Conservation (phyloP, 345 rosid species). For the Angophora floribunda region DNA sequence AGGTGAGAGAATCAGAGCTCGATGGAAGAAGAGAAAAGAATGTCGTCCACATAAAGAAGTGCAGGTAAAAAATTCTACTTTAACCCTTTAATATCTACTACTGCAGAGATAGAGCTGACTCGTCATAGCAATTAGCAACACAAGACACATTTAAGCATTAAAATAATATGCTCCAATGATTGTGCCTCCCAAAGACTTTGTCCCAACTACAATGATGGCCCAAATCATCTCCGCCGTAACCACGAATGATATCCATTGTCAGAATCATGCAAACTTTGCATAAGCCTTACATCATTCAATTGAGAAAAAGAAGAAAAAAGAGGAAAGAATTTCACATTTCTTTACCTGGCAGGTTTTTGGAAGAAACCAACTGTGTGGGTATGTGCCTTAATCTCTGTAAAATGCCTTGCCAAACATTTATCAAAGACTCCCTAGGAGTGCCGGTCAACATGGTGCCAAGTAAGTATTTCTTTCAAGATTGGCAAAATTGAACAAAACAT, state of each 20-base stretch:
- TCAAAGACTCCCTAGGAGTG: constrained; percentile 73
- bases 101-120: not conserved
- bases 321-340: not conserved
- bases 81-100: not conserved
- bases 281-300: constrained; percentile 12
- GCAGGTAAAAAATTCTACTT: constrained; percentile 57
- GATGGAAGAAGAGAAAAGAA: constrained; percentile 71
- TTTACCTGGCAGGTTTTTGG: constrained; percentile 57
- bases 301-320: not conserved
- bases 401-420: constrained; percentile 69
- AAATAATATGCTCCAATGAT: constrained; percentile 21
- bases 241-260: constrained; percentile 9
- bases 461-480: constrained; percentile 16
- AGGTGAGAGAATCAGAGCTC: constrained; percentile 78
- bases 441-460: constrained; percentile 89
- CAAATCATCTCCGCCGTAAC: constrained; percentile 1
- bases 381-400: constrained; percentile 91
- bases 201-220: constrained; percentile 15
- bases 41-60: constrained; percentile 71
- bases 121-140: not conserved
- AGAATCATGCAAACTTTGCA: not conserved
- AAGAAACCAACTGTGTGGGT: constrained; percentile 76
- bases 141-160: not conserved
- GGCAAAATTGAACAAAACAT: not conserved
- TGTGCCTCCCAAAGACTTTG: constrained; percentile 7